Conservation (phyloP, 208 protist genomes). For the Blastocrithidia nonstop region DNA sequence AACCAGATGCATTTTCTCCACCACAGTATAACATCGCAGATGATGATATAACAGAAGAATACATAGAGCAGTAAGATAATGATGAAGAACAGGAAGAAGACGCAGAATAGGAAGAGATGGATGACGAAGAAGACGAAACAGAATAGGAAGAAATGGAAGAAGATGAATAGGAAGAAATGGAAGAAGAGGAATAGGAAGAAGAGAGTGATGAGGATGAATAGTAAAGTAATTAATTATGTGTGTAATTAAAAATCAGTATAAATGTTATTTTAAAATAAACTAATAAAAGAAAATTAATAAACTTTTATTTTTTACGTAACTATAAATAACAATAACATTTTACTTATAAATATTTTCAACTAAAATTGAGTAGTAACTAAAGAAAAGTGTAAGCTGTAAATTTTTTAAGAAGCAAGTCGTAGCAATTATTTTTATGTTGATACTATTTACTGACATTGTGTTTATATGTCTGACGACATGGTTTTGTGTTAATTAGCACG, state of each 20-base stretch:
- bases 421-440: too few relatives aligned
- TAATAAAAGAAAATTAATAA: too few relatives aligned
- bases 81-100: conserved; percentile 12
- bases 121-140: conserved; percentile 15
- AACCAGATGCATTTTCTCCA: conserved; percentile 46
- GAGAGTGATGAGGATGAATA: conserved; percentile 8
- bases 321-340: conserved; percentile 4
- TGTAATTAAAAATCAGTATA: too few relatives aligned
- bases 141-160: conserved; percentile 8
- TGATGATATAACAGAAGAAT: conserved; percentile 11
- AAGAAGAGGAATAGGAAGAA: conserved; percentile 8
- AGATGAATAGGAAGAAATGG: conserved; percentile 5
- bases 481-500: neutral
- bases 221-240: conserved; percentile 14
- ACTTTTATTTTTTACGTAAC: too few relatives aligned
- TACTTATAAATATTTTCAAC: too few relatives aligned
- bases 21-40: conserved; percentile 45
- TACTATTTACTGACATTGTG: too few relatives aligned
- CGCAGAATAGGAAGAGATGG: conserved; percentile 17
- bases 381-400: conserved; percentile 2
- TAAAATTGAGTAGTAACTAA: too few relatives aligned
- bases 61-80: conserved; percentile 18
- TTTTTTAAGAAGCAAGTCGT: too few relatives aligned
- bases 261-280: too few relatives aligned
- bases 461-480: too few relatives aligned